Base-by-base conservation (phyloP, 805 yeast species). In the Phaffomyces antillensis region DNA sequence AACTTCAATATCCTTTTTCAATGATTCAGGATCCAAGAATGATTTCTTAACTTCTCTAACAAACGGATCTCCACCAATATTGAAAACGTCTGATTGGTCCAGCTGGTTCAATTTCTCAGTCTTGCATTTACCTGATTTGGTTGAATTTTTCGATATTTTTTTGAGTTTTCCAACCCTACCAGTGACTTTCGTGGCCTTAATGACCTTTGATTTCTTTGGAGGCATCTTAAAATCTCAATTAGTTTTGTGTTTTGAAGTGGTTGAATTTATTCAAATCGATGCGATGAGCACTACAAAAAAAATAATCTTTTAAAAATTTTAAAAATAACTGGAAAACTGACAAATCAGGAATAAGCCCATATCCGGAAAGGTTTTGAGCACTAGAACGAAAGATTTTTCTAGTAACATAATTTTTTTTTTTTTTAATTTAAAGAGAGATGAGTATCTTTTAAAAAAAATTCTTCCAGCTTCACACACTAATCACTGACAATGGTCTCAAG, bases 401-500 rank as follows among this genome's bases (percentile, higher is more conserved):
- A n/a, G n/a, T n/a, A 15, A 26, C 11, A 15, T 25, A 26, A 36
- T 20, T 34, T 36, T 33, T 30, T 35, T 23, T 38, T 35, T 26
- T 33, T 16, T 16, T 16, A 10, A 9, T n/a, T n/a, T n/a, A n/a
- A n/a, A n/a, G n/a, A 23, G 44, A 36, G 44, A 44, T 40, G 41
- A 37, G 42, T 28, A 20, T 5, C 23, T 7, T 33, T 40, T 15
- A 17, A 11, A 20, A 4, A 20, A 4, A 20, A 4, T 20, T 7
- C 23, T 5, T 20, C 23, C 23, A 17, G 12, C 3, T 34, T 34
- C 18, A 18, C 11, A 30, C 16, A 15, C 4, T 13, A 33, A 8
- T 5, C 25, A 28, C 15, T 7, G 9, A 53, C 39, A 37, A 91
- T 91, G 99, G 88, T 84, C 23, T 87, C 96, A 2, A 87, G 95